Conservation (phyloP, 495 filamentous ascomycete species). For the Podospora australis region DNA sequence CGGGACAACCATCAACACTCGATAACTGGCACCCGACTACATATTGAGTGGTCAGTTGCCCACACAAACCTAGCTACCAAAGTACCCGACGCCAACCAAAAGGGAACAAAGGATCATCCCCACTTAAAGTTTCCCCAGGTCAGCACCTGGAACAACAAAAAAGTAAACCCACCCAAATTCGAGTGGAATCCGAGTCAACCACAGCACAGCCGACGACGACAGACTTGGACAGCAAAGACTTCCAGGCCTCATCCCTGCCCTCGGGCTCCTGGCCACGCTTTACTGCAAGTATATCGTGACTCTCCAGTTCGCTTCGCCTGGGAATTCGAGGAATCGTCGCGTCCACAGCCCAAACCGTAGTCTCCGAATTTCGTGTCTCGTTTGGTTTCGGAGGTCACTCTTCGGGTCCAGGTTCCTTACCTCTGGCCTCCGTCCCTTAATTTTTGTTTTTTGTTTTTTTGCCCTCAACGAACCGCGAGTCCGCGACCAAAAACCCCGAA, state of each 20-base stretch:
- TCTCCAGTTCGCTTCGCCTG: background rate
- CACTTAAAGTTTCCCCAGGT: conserved; percentile 31
- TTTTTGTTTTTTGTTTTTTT: too few species aligned
- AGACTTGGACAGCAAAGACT: conserved; percentile 11
- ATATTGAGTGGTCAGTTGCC: background rate
- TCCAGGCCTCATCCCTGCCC: conserved; percentile 16
- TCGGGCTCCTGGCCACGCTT: conserved; percentile 7
- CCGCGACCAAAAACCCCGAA: too few species aligned
- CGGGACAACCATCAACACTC: too few species aligned
- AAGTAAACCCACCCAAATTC: conserved; percentile 8
- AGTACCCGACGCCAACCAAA: too few species aligned
- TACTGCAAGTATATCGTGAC: conserved; percentile 4
- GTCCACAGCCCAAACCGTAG: background rate
- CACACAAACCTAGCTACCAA: background rate
- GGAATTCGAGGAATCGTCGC: conserved; percentile 12
- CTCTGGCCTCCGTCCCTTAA: too few species aligned
- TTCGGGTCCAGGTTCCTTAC: too few species aligned
- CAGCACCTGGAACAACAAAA: conserved; percentile 26
- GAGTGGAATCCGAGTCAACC: conserved; percentile 20
- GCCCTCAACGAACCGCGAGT: background rate
- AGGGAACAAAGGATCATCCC: conserved; percentile 16
- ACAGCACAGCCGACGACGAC: too few species aligned
- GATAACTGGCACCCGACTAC: too few species aligned
- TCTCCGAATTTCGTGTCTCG: too few species aligned
- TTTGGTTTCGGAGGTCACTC: too few species aligned